Evolutionary conservation across 305 asterid genomes (phyloP), one percentile per base, ranked within the genome.

Genomic region (Solanum chacoense): DNA sequence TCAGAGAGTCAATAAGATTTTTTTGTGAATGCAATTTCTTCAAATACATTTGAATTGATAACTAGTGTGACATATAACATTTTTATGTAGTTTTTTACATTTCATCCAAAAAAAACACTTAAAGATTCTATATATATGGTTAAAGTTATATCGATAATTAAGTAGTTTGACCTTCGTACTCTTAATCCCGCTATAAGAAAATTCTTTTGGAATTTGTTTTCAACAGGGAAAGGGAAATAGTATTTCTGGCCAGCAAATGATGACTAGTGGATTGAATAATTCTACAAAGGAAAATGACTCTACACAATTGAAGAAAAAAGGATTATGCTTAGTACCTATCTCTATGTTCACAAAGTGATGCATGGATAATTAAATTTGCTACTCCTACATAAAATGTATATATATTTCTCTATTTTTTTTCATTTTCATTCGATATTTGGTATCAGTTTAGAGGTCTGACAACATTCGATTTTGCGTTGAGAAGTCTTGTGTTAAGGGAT

Each of bases 291-390:
- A 38, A 26, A 69, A 71, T 67, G 81, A 86, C 16, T 3, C 3
- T 8, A 67, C 88, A 86, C 81, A 86, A 71, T 32, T 86, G 69
- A 69, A 86, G 81, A 86, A 37, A 63, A 37, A 86, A 35, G 88
- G 88, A 67, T 63, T 86, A 73, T 86, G 88, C 22, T 86, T 86
- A 69, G 88, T 86, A 69, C 88, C 88, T 37, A 12, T 86, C 8
- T 86, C 88, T 38, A 37, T 86, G 88, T 67, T 86, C 81, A 86
- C 81, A 67, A 86, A 86, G 12, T 86, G 76, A 26, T 38, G 35
- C 37, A 71, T 86, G 18, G 31, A 31, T 34, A 18, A 8, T n/a
- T 85, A 85, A 6, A 24, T 63, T 85, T 69, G 59, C 7, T 13
- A 38, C 4, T 38, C 12, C 63, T 7, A 4, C 14, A 79, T 14